A percentile compares a stretch with the other conserved stretches of the same genome.
phyloP scores from a whole-genome alignment of 495 filamentous ascomycete genomes.

The Penicillium egyptiacum region DNA sequence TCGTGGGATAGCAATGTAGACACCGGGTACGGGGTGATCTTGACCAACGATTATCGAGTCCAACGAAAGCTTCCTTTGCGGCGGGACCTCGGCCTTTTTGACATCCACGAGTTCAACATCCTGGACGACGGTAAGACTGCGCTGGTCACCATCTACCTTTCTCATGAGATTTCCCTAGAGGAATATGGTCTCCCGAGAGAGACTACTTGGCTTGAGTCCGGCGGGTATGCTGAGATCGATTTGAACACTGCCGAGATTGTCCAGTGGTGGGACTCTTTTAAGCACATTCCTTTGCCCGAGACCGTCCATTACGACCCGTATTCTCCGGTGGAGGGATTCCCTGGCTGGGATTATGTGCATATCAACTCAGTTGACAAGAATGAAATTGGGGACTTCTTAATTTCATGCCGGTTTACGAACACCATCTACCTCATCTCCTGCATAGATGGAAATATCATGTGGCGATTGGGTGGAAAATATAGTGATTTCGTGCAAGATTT shows the following conservation, averaged over 20 bases:
- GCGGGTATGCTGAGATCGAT: slow-evolving; percentile 46
- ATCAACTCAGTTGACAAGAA: slow-evolving; percentile 62
- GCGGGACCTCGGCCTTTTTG: slow-evolving; percentile 33
- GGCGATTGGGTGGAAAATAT: slow-evolving; percentile 52
- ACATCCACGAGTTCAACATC: slow-evolving; percentile 51
- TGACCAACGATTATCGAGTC: slow-evolving; percentile 33
- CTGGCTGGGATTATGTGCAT: slow-evolving; percentile 60
- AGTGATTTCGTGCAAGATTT: slow-evolving; percentile 48
- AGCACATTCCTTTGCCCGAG: slow-evolving; percentile 37
- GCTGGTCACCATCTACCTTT: slow-evolving; percentile 47
- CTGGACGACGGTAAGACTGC: slow-evolving; percentile 35
- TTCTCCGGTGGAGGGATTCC: slow-evolving; percentile 19
- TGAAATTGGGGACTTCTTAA: slow-evolving; percentile 53
- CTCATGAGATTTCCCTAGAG: slow-evolving; percentile 38
- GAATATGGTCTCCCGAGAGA: slow-evolving; percentile 36
- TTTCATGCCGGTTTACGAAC: slow-evolving; percentile 57
- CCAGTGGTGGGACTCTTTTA: slow-evolving; percentile 46
- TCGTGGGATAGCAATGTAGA: slow-evolving; percentile 28
- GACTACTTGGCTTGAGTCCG: slow-evolving; percentile 33
- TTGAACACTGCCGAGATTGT: slow-evolving; percentile 39
- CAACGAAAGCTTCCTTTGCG: slow-evolving; percentile 35
- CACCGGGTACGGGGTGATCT: slow-evolving; percentile 29
- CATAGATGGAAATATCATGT: slow-evolving; percentile 54
- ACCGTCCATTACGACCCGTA: slow-evolving; percentile 21
- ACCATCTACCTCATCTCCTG: slow-evolving; percentile 59